These are phyloP conservation scores for Candida adriatica DNA, from an alignment of 805 yeast species.

Conservation along the genomic window DNA sequence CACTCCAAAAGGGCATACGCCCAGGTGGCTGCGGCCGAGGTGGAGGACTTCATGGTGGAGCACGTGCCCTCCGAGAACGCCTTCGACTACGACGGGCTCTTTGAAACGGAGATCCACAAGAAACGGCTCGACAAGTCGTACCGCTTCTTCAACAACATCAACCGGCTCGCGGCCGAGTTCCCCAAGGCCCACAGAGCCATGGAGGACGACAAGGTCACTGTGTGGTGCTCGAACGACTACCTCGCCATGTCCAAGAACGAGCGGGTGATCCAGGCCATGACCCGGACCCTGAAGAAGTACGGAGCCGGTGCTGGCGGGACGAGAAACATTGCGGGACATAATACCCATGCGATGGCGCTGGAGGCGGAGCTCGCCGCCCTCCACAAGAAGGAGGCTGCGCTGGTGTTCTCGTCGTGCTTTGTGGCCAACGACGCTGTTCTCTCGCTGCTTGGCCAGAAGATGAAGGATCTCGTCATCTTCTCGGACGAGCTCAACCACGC, in stretches of 20 bases:
- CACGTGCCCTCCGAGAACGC: slow-evolving; percentile 40
- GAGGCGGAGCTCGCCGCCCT: slow-evolving; percentile 85
- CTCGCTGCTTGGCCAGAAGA: slow-evolving; percentile 82
- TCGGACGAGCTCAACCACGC: slow-evolving; percentile 95
- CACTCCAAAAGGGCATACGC: slow-evolving; percentile 28
- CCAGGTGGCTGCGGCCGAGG: slow-evolving; percentile 24
- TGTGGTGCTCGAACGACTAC: slow-evolving; percentile 99
- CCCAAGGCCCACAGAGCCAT: slow-evolving; percentile 83
- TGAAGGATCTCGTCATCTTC: slow-evolving; percentile 85
- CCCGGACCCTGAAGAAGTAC: slow-evolving; percentile 71
- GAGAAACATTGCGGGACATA: slow-evolving; percentile 97
- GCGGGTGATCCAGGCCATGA: slow-evolving; percentile 69
- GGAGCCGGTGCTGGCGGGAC: slow-evolving; percentile 99
- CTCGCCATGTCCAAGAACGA: slow-evolving; percentile 88
- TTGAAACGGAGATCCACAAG: slow-evolving; percentile 56
- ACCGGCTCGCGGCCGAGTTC: slow-evolving; percentile 88
- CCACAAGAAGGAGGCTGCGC: slow-evolving; percentile 91
- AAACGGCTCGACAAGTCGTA: slow-evolving; percentile 89
- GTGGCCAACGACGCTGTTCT: slow-evolving; percentile 96
- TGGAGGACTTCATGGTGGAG: slow-evolving; percentile 23
- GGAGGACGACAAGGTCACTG: slow-evolving; percentile 83
- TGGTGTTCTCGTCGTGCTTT: slow-evolving; percentile 91
- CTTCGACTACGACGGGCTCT: slow-evolving; percentile 69
- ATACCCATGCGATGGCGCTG: slow-evolving; percentile 76
- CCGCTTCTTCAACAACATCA: slow-evolving; percentile 94